These are phyloP conservation scores for Carex scoparia DNA, from an alignment of 176 grass and related monocot species.

Conservation along the genomic window DNA sequence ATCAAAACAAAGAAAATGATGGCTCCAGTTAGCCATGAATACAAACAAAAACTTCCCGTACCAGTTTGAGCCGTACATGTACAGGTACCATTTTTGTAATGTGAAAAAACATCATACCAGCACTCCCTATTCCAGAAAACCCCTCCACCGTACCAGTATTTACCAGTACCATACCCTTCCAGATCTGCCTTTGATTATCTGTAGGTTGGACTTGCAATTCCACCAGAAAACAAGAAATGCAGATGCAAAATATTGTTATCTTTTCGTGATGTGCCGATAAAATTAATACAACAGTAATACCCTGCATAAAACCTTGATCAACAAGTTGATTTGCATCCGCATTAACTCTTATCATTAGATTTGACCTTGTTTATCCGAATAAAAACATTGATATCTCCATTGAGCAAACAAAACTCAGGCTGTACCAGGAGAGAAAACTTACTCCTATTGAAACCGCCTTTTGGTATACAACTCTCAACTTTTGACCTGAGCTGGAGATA, in stretches of 20 bases:
- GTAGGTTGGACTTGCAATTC: neutral
- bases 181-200: neutral
- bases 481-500: conserved; percentile 14
- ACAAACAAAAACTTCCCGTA: too few species aligned
- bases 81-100: too few species aligned
- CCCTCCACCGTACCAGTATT: neutral
- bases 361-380: neutral
- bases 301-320: neutral
- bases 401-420: neutral
- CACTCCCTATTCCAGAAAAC: too few species aligned
- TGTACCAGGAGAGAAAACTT: conserved; percentile 13
- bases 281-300: neutral
- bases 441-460: neutral
- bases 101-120: too few species aligned
- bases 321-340: neutral
- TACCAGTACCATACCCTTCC: neutral
- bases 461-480: conserved; percentile 1
- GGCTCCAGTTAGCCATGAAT: too few species aligned
- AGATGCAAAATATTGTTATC: neutral
- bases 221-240: neutral
- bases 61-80: too few species aligned
- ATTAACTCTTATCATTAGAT: neutral
- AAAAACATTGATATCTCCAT: conserved; percentile 17
- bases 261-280: neutral
- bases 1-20: too few species aligned